Evolutionary conservation across 179 eudicot genomes (phyloP).

Genomic region (Amaranthus tricolor): DNA sequence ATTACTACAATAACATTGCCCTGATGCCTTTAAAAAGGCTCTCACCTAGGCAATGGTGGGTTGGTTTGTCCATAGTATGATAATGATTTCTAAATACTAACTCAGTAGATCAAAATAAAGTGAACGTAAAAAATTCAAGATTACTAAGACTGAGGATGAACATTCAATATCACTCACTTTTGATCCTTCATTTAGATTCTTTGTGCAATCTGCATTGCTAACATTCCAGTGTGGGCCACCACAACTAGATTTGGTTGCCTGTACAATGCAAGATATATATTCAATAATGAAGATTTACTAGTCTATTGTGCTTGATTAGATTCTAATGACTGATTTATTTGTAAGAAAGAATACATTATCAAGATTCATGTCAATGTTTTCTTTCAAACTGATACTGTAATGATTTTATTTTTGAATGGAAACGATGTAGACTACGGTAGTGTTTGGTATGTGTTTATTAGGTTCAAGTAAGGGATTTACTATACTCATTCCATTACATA

Average conservation of each 20-base stretch:
- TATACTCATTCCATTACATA: no score
- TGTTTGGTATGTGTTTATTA: no score
- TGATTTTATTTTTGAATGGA: neutral
- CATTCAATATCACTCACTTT: slow-evolving; percentile 4
- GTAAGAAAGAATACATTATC: neutral
- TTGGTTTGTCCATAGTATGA: neutral
- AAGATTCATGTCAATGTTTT: neutral
- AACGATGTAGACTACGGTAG: no score
- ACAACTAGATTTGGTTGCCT: neutral
- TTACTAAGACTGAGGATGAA: neutral
- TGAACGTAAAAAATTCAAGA: neutral
- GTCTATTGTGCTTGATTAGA: neutral
- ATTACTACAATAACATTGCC: no score
- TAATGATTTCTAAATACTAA: neutral
- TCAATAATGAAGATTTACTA: neutral
- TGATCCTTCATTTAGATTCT: neutral
- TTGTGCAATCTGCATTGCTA: slow-evolving; percentile 6
- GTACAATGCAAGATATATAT: neutral
- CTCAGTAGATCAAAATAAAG: neutral
- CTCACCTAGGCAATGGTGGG: no score
- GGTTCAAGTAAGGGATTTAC: no score
- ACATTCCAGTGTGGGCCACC: slow-evolving; percentile 9
- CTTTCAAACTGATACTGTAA: neutral
- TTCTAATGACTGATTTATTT: neutral
- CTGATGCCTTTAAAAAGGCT: no score